These are phyloP conservation scores for Lenwebbia sp. DNA, from an alignment of 345 rosid species.

Conservation along the genomic window DNA sequence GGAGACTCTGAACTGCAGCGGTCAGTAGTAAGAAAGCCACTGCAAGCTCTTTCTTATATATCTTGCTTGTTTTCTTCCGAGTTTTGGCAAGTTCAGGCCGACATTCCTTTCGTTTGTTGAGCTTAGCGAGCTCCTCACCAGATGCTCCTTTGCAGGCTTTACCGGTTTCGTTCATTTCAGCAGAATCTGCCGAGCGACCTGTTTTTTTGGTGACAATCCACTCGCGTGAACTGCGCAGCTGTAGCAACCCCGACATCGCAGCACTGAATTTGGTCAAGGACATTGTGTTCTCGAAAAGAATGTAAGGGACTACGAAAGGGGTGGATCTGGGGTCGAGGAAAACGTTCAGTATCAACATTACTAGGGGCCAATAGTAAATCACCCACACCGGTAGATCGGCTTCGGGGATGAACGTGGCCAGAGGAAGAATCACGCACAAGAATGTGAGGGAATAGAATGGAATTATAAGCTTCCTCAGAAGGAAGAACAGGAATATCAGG, in stretches of 20 bases:
- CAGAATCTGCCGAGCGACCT: background rate
- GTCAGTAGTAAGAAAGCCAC: constrained; percentile 3
- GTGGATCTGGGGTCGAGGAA: constrained; percentile 1
- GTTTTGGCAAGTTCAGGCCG: background rate
- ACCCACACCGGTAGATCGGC: constrained; percentile 5
- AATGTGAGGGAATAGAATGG: constrained; percentile 6
- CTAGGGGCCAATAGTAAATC: constrained; percentile 2
- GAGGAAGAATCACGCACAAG: constrained; percentile 9
- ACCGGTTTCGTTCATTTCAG: background rate
- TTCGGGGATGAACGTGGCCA: background rate
- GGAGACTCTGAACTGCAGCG: constrained; percentile 4
- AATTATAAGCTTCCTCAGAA: constrained; percentile 6
- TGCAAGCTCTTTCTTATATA: constrained; percentile 2
- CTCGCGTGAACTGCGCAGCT: constrained; percentile 1
- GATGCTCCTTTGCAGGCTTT: background rate
- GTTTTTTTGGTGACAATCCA: constrained; percentile 12
- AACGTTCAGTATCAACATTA: constrained; percentile 1
- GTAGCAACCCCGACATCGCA: constrained; percentile 1
- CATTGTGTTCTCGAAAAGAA: constrained; percentile 11
- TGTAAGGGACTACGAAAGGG: constrained; percentile 1
- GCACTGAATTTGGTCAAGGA: constrained; percentile 3
- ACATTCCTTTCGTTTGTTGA: background rate
- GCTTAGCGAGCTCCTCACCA: background rate
- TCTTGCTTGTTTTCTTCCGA: constrained; percentile 1
- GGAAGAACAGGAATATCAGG: constrained; percentile 11